Conservation (phyloP, 1,284 basidiomycete species). For the Pseudozyma flocculosa region DNA sequence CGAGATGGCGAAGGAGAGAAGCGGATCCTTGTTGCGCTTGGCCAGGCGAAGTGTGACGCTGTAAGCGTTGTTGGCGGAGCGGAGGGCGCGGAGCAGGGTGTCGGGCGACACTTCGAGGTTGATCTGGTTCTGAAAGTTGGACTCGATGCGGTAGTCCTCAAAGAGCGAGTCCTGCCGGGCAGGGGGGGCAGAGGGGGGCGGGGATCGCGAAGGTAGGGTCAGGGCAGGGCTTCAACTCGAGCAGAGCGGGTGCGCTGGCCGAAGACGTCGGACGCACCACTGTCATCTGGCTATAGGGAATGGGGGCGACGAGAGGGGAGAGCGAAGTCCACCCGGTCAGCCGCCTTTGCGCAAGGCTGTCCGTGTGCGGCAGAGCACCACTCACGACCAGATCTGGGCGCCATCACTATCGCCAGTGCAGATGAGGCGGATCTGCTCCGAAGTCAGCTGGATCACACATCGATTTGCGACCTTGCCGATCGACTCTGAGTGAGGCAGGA, state of each 20-base stretch:
- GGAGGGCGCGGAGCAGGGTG: constrained; percentile 50
- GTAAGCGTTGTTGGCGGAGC: constrained; percentile 42
- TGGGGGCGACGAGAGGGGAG: not conserved
- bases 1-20: constrained; percentile 51
- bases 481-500: constrained; percentile 25
- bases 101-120: constrained; percentile 58
- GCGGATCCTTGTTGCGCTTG: constrained; percentile 52
- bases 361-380: too few species aligned
- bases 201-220: too few species aligned
- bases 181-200: not conserved
- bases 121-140: constrained; percentile 57
- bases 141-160: constrained; percentile 54
- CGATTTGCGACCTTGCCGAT: constrained; percentile 50
- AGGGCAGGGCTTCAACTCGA: too few species aligned
- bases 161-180: constrained; percentile 44
- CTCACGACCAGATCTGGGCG: constrained; percentile 57
- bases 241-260: too few species aligned
- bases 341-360: too few species aligned
- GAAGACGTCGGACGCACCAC: not conserved
- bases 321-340: too few species aligned
- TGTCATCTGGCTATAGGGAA: not conserved
- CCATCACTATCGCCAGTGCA: constrained; percentile 47
- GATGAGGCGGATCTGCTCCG: constrained; percentile 53
- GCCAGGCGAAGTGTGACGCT: constrained; percentile 51
- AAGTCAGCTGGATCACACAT: constrained; percentile 54